Conservation (phyloP, 2,329 filamentous ascomycete genomes). For the Volutella citrinella region DNA sequence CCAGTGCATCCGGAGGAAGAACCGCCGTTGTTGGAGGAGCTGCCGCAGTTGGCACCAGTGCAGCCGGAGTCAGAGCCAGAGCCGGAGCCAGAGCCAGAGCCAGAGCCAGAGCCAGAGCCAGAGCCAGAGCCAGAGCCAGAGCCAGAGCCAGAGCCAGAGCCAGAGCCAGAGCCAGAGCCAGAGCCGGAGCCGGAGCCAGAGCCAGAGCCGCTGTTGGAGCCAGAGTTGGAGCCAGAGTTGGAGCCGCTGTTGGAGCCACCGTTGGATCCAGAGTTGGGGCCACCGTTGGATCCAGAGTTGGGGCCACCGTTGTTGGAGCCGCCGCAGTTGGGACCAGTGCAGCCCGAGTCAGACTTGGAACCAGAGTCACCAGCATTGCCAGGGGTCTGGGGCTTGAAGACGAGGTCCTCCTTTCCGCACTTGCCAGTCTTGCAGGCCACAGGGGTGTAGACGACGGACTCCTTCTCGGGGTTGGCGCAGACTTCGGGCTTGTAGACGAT, state of each 20-base stretch:
- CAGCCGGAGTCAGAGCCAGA: neutral
- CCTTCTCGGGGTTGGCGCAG: constrained; percentile 11
- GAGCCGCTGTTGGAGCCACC: neutral
- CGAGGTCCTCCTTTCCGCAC: constrained; percentile 13
- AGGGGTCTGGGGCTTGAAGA: constrained; percentile 19
- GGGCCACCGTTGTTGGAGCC: neutral
- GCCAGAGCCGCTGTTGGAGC: neutral
- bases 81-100: neutral
- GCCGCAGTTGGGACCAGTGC: neutral
- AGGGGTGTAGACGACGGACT: constrained; percentile 15
- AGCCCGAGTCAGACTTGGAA: neutral
- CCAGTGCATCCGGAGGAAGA: neutral
- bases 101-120: neutral
- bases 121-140: no score
- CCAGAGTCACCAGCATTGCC: neutral
- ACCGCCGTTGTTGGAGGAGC: neutral
- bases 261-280: neutral
- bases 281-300: neutral
- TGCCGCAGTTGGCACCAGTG: no score
- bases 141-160: neutral
- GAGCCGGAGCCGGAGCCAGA: neutral
- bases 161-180: constrained; percentile 2
- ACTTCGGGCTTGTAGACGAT: constrained; percentile 23
- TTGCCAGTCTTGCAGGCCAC: constrained; percentile 8
- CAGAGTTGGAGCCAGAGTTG: no score